A percentile compares a stretch with the other conserved stretches of the same genome.
phyloP scores from a whole-genome alignment of 192 early-diverging fungal species.

The Gamsiella multidivaricata region DNA sequence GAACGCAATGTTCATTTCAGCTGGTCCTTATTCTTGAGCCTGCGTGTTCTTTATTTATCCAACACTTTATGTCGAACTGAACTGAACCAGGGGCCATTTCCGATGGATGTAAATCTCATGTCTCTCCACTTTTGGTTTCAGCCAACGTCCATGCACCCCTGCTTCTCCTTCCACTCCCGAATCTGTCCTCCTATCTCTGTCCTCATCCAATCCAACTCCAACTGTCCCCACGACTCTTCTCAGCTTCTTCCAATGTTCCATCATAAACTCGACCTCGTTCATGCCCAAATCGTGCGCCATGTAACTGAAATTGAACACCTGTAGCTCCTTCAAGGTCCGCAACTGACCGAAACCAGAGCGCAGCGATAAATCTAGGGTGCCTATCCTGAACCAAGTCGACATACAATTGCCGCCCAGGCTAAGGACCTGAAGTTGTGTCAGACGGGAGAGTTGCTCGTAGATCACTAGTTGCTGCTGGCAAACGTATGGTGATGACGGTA shows the following conservation, averaged over 20 bases:
- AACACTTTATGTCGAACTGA: neutral
- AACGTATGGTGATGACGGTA: neutral
- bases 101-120: slow-evolving; percentile 30
- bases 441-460: slow-evolving; percentile 15
- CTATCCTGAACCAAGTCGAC: slow-evolving; percentile 26
- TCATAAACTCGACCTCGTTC: slow-evolving; percentile 33
- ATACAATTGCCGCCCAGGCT: slow-evolving; percentile 11
- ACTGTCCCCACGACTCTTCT: slow-evolving; percentile 21
- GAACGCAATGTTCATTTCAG: too few species aligned
- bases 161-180: neutral
- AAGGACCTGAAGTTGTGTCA: slow-evolving; percentile 9
- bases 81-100: slow-evolving; percentile 18
- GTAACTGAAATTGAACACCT: slow-evolving; percentile 25
- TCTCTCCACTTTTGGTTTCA: slow-evolving; percentile 5
- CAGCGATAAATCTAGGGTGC: slow-evolving; percentile 16
- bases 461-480: slow-evolving; percentile 2
- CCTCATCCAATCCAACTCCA: neutral
- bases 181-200: too few species aligned
- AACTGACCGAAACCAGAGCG: slow-evolving; percentile 8
- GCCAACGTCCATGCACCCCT: too few species aligned
- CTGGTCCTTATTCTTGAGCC: too few species aligned
- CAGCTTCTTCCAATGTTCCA: slow-evolving; percentile 24
- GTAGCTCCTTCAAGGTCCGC: slow-evolving; percentile 4
- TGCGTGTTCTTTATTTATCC: slow-evolving; percentile 1
- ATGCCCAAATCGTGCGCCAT: slow-evolving; percentile 26